A percentile compares a stretch with the other conserved stretches of the same genome.
phyloP scores from a whole-genome alignment of 176 grass and related monocot species.

The Neostapfia colusana region DNA sequence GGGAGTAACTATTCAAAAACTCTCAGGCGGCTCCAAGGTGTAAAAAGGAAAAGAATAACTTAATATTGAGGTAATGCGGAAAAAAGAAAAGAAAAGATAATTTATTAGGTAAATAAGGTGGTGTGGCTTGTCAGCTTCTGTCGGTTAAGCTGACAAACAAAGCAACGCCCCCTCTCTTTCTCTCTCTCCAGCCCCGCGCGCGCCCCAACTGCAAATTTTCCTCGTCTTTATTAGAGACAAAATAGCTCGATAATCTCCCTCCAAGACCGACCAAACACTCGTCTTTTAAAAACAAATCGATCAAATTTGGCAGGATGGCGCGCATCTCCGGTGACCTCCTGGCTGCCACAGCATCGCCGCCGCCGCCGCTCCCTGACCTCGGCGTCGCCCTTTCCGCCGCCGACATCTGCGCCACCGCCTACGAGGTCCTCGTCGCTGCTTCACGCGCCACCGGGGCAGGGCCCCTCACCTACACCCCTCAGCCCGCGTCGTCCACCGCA shows the following conservation, averaged over 20 bases:
- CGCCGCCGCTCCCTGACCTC: slow-evolving; percentile 54
- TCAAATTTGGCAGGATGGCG: slow-evolving; percentile 35
- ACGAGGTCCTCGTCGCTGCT: slow-evolving; percentile 81
- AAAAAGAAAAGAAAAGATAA: not conserved
- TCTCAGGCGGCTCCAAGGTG: no score
- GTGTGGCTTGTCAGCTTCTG: not conserved
- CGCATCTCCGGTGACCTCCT: no score
- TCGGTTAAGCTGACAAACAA: slow-evolving; percentile 18
- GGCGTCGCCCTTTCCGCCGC: slow-evolving; percentile 55
- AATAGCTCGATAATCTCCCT: not conserved
- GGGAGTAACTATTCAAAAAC: not conserved
- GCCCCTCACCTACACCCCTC: slow-evolving; percentile 76
- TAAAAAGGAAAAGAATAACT: not conserved
- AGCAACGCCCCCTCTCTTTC: not conserved
- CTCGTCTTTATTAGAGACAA: no score
- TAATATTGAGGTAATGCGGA: not conserved
- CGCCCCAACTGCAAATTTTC: not conserved
- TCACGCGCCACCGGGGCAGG: slow-evolving; percentile 61
- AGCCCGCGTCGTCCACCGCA: slow-evolving; percentile 30
- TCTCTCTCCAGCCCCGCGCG: not conserved
- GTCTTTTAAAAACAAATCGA: not conserved
- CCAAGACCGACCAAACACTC: not conserved
- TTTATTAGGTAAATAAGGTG: slow-evolving; percentile 7
- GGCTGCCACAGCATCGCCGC: no score
- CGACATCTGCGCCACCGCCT: slow-evolving; percentile 71